Conservation (phyloP, 345 rosid species). For the Gossypioides kirkii region DNA sequence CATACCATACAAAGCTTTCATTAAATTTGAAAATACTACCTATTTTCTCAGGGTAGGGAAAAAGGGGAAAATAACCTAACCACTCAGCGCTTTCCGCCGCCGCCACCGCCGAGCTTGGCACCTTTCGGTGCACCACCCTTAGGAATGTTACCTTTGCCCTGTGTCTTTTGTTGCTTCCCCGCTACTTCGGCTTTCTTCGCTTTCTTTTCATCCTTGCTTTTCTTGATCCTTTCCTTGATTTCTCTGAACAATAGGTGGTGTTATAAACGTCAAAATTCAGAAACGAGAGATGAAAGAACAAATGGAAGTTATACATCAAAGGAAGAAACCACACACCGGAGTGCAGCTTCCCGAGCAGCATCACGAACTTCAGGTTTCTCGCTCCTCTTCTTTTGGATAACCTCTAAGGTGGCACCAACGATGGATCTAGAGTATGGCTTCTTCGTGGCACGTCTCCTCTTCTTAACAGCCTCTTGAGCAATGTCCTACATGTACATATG, state of each 20-base stretch:
- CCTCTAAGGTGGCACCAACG: constrained; percentile 68
- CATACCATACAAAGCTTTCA: neutral
- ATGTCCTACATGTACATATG: neutral
- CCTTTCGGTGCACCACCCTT: constrained; percentile 35
- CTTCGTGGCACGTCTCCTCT: constrained; percentile 8
- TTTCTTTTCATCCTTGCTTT: constrained; percentile 63
- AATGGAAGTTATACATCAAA: neutral
- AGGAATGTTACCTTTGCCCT: neutral
- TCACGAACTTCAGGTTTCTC: constrained; percentile 84
- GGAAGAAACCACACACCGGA: constrained; percentile 32
- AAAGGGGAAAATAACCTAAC: neutral
- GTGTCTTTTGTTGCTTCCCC: neutral
- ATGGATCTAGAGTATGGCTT: constrained; percentile 40
- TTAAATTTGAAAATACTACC: constrained; percentile 2
- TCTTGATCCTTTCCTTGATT: constrained; percentile 54
- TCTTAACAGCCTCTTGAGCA: constrained; percentile 2
- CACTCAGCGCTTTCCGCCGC: constrained; percentile 62
- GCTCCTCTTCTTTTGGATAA: constrained; percentile 62
- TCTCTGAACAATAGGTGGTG: constrained; percentile 36
- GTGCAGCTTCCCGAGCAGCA: constrained; percentile 74
- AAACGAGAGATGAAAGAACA: neutral
- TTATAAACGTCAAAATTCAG: neutral
- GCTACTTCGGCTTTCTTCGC: constrained; percentile 15
- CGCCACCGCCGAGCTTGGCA: constrained; percentile 62
- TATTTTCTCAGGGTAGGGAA: constrained; percentile 9